Conservation (phyloP, 2,329 filamentous ascomycete species). For the Fusarium virguliforme region DNA sequence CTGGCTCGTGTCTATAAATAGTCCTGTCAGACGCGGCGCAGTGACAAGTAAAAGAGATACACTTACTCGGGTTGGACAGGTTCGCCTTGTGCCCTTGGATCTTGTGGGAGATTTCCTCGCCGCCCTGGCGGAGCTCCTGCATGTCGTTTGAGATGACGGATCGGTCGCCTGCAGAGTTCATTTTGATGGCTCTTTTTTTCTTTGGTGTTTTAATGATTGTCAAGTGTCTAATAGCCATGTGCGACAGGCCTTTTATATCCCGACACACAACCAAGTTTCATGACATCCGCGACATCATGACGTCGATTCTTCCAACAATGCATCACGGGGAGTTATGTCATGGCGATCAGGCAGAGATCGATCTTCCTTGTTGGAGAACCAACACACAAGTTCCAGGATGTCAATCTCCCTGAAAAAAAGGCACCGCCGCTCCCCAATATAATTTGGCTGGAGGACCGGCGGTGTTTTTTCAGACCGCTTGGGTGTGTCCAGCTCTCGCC, state of each 20-base stretch:
- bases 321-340: constrained; percentile 39
- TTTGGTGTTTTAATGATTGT: background rate
- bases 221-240: too few relatives aligned
- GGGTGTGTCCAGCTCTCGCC: constrained; percentile 19
- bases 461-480: too few relatives aligned
- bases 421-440: too few relatives aligned
- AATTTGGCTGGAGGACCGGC: too few relatives aligned
- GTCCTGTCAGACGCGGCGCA: constrained; percentile 3
- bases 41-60: background rate
- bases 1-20: constrained; percentile 59
- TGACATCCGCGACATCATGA: constrained; percentile 32
- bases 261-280: background rate
- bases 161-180: constrained; percentile 57
- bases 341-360: constrained; percentile 29
- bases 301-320: constrained; percentile 23
- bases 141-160: constrained; percentile 61
- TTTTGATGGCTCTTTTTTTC: constrained; percentile 21
- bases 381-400: too few relatives aligned
- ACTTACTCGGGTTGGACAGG: constrained; percentile 63
- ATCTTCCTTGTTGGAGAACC: constrained; percentile 13
- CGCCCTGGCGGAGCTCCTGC: constrained; percentile 56
- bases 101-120: constrained; percentile 50
- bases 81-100: constrained; percentile 64
- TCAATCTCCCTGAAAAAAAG: too few relatives aligned
- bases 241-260: constrained; percentile 19